Percentiles rank a stretch among this genome's conserved stretches.
Evolutionary conservation across 2,329 filamentous ascomycete species (phyloP).

Genomic region (Fusarium mexicanum): DNA sequence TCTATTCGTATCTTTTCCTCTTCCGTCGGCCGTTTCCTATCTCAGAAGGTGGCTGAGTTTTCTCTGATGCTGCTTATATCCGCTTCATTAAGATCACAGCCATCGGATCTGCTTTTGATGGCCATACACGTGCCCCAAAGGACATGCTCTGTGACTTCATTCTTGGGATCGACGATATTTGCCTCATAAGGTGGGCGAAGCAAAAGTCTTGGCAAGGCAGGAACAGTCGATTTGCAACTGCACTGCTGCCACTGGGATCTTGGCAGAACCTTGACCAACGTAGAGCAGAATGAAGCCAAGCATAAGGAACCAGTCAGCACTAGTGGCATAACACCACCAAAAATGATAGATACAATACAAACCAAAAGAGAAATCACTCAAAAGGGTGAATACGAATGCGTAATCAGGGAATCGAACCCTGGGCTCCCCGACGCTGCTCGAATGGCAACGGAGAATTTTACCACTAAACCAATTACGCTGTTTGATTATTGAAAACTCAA

Average conservation of each 20-base stretch:
- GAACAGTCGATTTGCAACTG: neutral
- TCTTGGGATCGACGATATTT: neutral
- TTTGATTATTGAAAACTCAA: neutral
- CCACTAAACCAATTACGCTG: slow-evolving; percentile 27
- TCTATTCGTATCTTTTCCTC: neutral
- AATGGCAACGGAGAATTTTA: slow-evolving; percentile 26
- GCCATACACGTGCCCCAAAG: neutral
- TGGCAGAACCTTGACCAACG: neutral
- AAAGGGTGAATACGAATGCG: neutral
- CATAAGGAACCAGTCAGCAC: neutral
- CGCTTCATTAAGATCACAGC: neutral
- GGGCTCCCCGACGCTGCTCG: slow-evolving; percentile 17
- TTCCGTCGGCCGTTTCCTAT: neutral
- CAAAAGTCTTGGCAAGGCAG: neutral
- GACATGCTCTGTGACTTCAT: slow-evolving; percentile 9
- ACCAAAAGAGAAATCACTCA: neutral
- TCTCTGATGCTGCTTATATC: neutral
- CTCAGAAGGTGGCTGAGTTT: neutral
- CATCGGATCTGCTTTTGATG: neutral
- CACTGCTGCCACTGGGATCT: neutral
- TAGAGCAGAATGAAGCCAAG: neutral
- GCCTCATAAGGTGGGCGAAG: neutral
- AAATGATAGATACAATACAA: rapidly evolving
- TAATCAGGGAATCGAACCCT: slow-evolving; percentile 28
- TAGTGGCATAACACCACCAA: neutral